These are phyloP conservation scores for Begonia peltatifolia DNA, from an alignment of 306 rosid species.

Conservation along the genomic window DNA sequence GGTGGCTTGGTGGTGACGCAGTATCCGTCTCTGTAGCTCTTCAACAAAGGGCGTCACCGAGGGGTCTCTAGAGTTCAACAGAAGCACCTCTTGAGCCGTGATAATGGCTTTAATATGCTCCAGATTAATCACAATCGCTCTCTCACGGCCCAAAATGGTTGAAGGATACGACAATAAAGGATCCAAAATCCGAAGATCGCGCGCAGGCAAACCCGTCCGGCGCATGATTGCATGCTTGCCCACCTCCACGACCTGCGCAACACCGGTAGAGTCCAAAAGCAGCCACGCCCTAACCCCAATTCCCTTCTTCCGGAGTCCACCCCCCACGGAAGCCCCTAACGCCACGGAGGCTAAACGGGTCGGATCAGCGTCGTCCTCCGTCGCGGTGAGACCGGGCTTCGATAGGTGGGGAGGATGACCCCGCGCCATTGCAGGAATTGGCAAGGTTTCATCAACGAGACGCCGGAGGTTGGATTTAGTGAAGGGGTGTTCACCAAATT, in stretches of 20 bases:
- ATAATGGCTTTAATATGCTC: constrained; percentile 93
- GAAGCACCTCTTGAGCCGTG: constrained; percentile 75
- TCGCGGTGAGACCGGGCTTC: constrained; percentile 7
- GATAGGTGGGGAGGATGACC: constrained; percentile 12
- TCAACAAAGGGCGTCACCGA: constrained; percentile 78
- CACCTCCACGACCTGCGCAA: constrained; percentile 57
- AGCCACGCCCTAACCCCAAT: constrained; percentile 72
- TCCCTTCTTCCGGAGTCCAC: constrained; percentile 55
- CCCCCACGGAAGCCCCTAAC: constrained; percentile 12
- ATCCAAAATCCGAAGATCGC: constrained; percentile 80
- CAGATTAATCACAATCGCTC: constrained; percentile 77
- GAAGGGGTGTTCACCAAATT: no score
- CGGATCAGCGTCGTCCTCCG: constrained; percentile 23
- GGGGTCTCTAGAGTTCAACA: constrained; percentile 76
- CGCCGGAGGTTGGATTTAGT: no score
- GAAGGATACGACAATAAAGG: constrained; percentile 67
- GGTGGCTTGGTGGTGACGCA: constrained; percentile 51
- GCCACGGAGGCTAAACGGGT: constrained; percentile 13
- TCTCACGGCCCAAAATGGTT: constrained; percentile 62
- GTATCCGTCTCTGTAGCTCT: constrained; percentile 54
- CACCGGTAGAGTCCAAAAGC: constrained; percentile 41
- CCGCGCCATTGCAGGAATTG: constrained; percentile 7
- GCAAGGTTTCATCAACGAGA: no score
- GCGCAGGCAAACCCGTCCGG: constrained; percentile 83
- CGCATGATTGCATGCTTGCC: constrained; percentile 93